Evolutionary conservation across 345 rosid genomes (phyloP), one percentile per base, ranked within the genome.

Genomic region (Laguncularia racemosa): DNA sequence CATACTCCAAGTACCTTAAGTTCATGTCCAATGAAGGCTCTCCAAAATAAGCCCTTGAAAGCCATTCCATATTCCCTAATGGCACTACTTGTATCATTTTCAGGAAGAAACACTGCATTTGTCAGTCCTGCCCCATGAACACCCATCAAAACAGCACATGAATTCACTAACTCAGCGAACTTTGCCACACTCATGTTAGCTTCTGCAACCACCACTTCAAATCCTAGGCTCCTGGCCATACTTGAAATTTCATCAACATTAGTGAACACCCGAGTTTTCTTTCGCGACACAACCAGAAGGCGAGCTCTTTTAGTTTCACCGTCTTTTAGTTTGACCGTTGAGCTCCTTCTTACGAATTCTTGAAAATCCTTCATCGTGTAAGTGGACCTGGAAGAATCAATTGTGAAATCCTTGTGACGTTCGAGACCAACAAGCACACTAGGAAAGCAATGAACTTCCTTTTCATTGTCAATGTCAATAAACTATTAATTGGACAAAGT

Each of bases 401-500:
- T 53, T 0, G 64, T 68, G 78, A 79, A 70, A 8, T 66, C 75
- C 20, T 84, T 88, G 63, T 81, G 85, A 44, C 84, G 66, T 2
- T 78, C 65, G 19, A 86, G 75, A 17, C 90, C 95, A 4, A 84
- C 12, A 4, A 38, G 48, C 57, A 66, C 75, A 43, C 66, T 73
- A 59, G 81, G 70, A 51, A 80, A 89, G 68, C 77, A 84, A 62
- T 79, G 81, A 0, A 80, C 59, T 55, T 59, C 56, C 14, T 69
- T 59, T 44, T 71, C 83, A 44, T 67, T 81, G 16, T 76, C 73
- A 0, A 81, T 75, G 53, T 52, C 52, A 63, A 86, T 58, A 55
- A 84, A 57, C 26, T 79, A 73, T 54, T 81, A 81, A 44, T 61
- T 75, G 49, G 67, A 79, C 20, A 86, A 70, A 23, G 48, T 44